These are phyloP conservation scores for Gossypium bickii DNA, from an alignment of 345 rosid genomes.

Conservation along the genomic window DNA sequence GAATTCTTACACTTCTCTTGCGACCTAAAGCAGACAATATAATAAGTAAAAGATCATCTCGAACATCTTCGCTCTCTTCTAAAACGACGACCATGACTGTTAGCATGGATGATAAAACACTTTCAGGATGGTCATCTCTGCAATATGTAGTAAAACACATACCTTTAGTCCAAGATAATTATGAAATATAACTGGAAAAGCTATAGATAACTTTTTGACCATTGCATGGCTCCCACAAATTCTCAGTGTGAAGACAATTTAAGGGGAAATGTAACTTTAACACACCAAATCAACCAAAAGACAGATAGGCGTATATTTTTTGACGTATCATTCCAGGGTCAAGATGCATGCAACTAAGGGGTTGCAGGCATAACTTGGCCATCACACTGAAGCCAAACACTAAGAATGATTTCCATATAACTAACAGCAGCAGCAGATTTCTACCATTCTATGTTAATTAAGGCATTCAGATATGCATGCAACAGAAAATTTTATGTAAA, in stretches of 20 bases:
- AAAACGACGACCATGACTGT: constrained; percentile 75
- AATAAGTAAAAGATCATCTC: constrained; percentile 68
- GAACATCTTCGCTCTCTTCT: constrained; percentile 91
- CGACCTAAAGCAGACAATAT: constrained; percentile 75
- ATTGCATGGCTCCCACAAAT: neutral
- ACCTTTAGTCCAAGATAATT: neutral
- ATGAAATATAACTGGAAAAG: neutral
- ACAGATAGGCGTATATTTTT: neutral
- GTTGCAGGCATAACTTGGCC: neutral
- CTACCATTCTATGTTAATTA: neutral
- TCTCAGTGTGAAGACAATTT: neutral
- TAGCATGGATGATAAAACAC: constrained; percentile 80
- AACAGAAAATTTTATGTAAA: neutral
- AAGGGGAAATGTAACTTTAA: neutral
- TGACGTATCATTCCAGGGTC: neutral
- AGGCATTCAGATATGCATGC: neutral
- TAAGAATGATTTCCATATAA: neutral
- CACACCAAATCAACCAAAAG: neutral
- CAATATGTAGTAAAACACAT: constrained; percentile 14
- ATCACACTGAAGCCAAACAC: neutral
- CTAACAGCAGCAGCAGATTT: neutral
- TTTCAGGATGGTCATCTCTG: constrained; percentile 95
- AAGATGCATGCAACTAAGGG: neutral
- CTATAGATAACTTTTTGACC: neutral
- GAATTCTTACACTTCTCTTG: constrained; percentile 56